A percentile compares a stretch with the other conserved stretches of the same genome.
Conservation (phyloP, 371 early-diverging fungal genomes). For the Mortierella sp. region DNA sequence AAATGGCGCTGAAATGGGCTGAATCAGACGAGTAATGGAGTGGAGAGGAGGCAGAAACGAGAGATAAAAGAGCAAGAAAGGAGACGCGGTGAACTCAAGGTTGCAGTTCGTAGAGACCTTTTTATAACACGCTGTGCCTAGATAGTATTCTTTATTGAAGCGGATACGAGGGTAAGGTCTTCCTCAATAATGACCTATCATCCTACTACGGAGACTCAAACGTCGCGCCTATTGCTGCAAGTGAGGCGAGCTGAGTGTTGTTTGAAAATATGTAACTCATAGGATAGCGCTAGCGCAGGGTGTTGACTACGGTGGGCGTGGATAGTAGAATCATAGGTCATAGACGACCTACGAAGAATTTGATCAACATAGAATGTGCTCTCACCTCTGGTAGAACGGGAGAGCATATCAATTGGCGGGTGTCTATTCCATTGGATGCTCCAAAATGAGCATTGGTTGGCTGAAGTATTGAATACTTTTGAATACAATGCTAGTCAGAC, state of each 20-base stretch:
- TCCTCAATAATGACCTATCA: neutral
- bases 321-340: neutral
- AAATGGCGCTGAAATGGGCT: neutral
- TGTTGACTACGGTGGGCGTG: neutral
- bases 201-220: constrained; percentile 11
- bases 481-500: too few species aligned
- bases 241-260: neutral
- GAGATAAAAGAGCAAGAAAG: constrained; percentile 1
- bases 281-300: neutral
- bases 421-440: too few species aligned
- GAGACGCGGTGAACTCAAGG: constrained; percentile 1
- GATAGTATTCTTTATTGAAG: neutral
- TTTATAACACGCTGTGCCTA: constrained; percentile 10
- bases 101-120: neutral
- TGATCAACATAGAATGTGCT: too few species aligned
- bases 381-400: too few species aligned
- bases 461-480: too few species aligned
- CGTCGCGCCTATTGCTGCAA: neutral
- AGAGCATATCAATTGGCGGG: too few species aligned
- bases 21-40: constrained; percentile 7
- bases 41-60: constrained; percentile 1
- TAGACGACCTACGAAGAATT: neutral
- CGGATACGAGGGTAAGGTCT: neutral
- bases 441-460: too few species aligned
- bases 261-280: neutral